Conservation (phyloP, 129 eudicot genomes). For the Flaveria robusta region DNA sequence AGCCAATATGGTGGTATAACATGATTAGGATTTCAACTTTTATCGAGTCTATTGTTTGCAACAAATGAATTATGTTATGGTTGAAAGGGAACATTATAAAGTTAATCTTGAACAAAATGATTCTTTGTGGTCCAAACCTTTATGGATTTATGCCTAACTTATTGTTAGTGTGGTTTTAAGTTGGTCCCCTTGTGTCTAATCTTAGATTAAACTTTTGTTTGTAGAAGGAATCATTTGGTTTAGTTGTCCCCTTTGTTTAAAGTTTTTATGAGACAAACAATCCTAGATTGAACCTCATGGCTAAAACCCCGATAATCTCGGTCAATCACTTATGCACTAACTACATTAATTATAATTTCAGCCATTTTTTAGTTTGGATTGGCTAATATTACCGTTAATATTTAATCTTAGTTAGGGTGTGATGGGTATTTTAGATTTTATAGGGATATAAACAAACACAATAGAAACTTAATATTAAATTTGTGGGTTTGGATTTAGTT, state of each 20-base stretch:
- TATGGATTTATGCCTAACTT: conserved; percentile 42
- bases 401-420: background rate
- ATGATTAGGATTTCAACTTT: conserved; percentile 30
- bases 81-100: conserved; percentile 32
- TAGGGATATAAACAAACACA: background rate
- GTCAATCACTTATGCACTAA: conserved; percentile 46
- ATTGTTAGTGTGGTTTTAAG: conserved; percentile 28
- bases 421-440: background rate
- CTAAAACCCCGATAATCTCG: conserved; percentile 56
- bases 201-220: conserved; percentile 32
- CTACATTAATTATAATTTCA: conserved; percentile 13
- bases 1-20: conserved; percentile 19
- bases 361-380: conserved; percentile 12
- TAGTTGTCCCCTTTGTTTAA: conserved; percentile 40
- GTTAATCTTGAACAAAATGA: conserved; percentile 33
- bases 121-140: conserved; percentile 26
- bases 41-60: conserved; percentile 16
- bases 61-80: conserved; percentile 35
- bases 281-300: conserved; percentile 26
- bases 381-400: background rate
- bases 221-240: conserved; percentile 43
- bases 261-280: conserved; percentile 40
- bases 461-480: background rate
- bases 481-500: background rate
- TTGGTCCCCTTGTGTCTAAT: conserved; percentile 40